Percentiles rank a stretch among this genome's conserved stretches.
Conservation (phyloP, 257 asterid species). For the Paulownia fortunei region DNA sequence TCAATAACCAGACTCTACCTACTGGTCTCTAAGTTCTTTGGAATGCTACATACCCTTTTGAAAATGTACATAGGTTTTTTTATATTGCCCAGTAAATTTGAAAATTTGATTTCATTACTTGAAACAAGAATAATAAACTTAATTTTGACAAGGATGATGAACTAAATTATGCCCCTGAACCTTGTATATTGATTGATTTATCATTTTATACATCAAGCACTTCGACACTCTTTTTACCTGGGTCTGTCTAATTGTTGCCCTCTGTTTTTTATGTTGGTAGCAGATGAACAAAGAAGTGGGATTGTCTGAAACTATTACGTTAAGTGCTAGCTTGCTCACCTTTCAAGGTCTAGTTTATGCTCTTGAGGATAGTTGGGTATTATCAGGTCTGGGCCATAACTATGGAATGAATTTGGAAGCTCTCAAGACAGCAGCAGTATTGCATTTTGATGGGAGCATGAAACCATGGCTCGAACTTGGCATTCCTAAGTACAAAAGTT, state of each 20-base stretch:
- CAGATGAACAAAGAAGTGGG: conserved; percentile 56
- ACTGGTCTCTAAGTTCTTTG: neutral
- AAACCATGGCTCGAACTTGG: conserved; percentile 99
- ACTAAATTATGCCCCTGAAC: neutral
- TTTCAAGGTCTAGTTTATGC: conserved; percentile 70
- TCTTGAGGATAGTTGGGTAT: conserved; percentile 77
- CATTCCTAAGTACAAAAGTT: conserved; percentile 71
- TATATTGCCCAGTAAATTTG: neutral
- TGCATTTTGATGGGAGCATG: conserved; percentile 97
- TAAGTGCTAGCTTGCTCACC: conserved; percentile 75
- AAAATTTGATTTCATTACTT: conserved; percentile 4
- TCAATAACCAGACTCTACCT: neutral
- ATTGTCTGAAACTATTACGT: conserved; percentile 51
- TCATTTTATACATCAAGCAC: conserved; percentile 1
- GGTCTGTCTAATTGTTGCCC: conserved; percentile 19
- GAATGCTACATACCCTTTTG: no score
- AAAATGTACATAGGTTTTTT: no score
- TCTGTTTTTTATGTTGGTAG: conserved; percentile 38
- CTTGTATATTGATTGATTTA: neutral
- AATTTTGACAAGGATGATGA: neutral
- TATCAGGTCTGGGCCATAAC: conserved; percentile 88
- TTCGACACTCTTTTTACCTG: conserved; percentile 3
- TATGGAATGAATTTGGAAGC: conserved; percentile 59
- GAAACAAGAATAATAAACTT: neutral
- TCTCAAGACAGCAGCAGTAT: conserved; percentile 63